A percentile compares a stretch with the other conserved stretches of the same genome.
Evolutionary conservation across 2,329 filamentous ascomycete genomes (phyloP).

Genomic region (Lasiodiplodia hormozganensis): DNA sequence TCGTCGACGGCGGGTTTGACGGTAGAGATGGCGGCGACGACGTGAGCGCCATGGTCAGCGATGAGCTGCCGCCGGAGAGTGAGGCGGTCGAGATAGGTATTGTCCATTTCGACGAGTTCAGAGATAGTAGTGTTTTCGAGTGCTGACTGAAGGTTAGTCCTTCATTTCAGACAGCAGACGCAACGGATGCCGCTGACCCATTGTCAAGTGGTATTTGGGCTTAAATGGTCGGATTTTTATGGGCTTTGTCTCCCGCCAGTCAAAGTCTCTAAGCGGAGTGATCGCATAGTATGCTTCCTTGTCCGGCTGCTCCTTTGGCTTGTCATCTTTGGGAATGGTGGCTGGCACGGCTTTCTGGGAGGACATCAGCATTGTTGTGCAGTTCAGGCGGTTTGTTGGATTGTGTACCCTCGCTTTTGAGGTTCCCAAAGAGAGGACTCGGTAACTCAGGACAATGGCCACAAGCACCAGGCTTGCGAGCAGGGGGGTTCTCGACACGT

Average conservation of each 20-base stretch:
- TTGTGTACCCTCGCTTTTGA: constrained; percentile 3
- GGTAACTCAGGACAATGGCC: background rate
- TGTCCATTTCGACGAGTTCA: constrained; percentile 66
- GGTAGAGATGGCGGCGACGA: constrained; percentile 42
- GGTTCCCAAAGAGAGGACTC: background rate
- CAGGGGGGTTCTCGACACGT: background rate
- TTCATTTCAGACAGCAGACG: background rate
- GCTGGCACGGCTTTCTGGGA: background rate
- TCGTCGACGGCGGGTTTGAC: constrained; percentile 56
- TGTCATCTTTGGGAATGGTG: background rate
- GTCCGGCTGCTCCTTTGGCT: background rate
- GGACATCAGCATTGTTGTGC: background rate
- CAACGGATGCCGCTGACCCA: constrained; percentile 56
- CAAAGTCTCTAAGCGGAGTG: constrained; percentile 56
- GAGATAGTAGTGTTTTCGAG: constrained; percentile 60
- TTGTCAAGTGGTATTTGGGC: constrained; percentile 67
- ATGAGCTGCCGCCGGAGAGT: constrained; percentile 58
- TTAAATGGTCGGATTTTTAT: constrained; percentile 65
- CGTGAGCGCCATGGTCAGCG: constrained; percentile 50
- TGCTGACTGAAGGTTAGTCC: constrained; percentile 45
- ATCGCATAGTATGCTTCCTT: constrained; percentile 50
- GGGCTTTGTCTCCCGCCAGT: constrained; percentile 59
- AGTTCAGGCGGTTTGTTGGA: background rate
- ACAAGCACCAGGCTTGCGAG: background rate
- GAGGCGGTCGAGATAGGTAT: constrained; percentile 63